Percentiles rank a stretch among this genome's conserved stretches.
Evolutionary conservation across 768 basidiomycete species (phyloP).

Genomic region (Lactarius vividus): DNA sequence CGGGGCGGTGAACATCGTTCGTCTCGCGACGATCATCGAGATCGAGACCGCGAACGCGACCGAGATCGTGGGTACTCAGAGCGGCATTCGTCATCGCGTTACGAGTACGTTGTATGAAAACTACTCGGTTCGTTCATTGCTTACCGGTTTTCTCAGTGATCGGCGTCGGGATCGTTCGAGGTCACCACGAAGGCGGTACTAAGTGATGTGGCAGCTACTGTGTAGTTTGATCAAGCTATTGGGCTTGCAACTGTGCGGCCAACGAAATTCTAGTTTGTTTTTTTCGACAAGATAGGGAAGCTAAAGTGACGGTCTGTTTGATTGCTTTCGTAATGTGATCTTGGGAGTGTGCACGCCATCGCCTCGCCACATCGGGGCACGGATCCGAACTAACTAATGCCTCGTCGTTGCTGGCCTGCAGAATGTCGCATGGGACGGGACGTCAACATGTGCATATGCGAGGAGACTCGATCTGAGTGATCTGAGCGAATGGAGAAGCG

Average conservation of each 20-base stretch:
- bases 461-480: conserved; percentile 15
- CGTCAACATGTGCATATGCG: neutral
- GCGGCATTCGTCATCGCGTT: conserved; percentile 27
- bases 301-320: neutral
- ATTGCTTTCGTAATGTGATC: conserved; percentile 6
- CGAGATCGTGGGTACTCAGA: conserved; percentile 73
- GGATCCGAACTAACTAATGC: neutral
- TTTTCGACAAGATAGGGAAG: neutral
- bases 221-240: neutral
- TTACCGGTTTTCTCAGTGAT: conserved; percentile 18
- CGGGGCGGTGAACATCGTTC: conserved; percentile 50
- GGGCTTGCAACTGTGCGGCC: neutral
- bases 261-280: neutral
- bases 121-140: neutral
- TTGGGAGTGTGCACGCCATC: neutral
- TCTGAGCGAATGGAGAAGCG: conserved; percentile 1
- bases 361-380: neutral
- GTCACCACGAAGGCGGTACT: conserved; percentile 28
- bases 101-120: conserved; percentile 18
- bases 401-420: conserved; percentile 10
- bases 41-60: conserved; percentile 60
- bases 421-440: conserved; percentile 2
- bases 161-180: conserved; percentile 28
- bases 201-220: neutral
- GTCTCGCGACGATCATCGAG: conserved; percentile 61